Base-by-base conservation (phyloP, 805 yeast genomes). In the Jamesozyma hellenica region DNA sequence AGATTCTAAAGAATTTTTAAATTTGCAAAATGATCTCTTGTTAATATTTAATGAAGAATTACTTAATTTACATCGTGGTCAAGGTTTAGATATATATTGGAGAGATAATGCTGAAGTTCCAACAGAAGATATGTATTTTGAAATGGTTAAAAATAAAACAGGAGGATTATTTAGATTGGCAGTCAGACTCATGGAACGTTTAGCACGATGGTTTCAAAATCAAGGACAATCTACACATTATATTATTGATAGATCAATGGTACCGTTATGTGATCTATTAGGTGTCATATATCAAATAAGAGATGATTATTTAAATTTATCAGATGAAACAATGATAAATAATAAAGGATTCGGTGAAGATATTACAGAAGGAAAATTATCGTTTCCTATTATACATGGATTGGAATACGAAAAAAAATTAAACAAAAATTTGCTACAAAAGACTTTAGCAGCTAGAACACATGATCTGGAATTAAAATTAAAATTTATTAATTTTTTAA, bases 61-160 rank as follows among this genome's bases (percentile, higher is more conserved):
- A 75, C 58, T 83, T 38, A 79, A 82, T 51, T 62, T 88, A 42
- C 96, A 88, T 56, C 69, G 82, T 35, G 97, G 97, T 5, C 97
- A 88, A 64, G 94, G 95, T 0, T 60, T 82, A 43, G 97, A 88
- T 50, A 69, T 88, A 16, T 81, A 78, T 58, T 88, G 96, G 96
- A 67, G 96, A 45, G 95, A 86, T 41, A 36, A 35, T 14, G 35
- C 28, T 13, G 42, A 48, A 13, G 68, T 80, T 35, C 92, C 92
- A 0, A 64, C 66, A 4, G 81, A 77, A 43, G 56, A 60, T 1
- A 77, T 83, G 52, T 88, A 88, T 53, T 56, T 78, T 27, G 69
- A 68, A 29, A 88, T 90, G 96, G 94, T 82, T 8, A 73, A 74
- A 71, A 79, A 85, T 53, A 88, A 82, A 50, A 88, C 96, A 0